A percentile compares a stretch with the other conserved stretches of the same genome.
phyloP scores from a whole-genome alignment of 2,329 filamentous ascomycete species.

The Fusarium torulosum region DNA sequence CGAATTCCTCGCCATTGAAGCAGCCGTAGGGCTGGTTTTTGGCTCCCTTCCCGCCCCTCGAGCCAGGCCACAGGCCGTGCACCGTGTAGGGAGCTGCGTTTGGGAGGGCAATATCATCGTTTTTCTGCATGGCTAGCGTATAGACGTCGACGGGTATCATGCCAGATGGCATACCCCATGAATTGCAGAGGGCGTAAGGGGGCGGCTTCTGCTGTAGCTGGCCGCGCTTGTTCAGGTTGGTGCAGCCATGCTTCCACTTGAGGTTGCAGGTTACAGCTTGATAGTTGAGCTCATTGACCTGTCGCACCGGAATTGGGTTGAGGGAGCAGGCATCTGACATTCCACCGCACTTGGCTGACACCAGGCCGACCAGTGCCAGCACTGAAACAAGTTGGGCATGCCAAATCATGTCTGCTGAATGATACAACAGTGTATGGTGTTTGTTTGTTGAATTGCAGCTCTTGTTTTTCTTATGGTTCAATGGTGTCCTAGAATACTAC shows the following conservation, averaged over 20 bases:
- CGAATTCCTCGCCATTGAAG: not conserved
- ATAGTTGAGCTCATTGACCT: not conserved
- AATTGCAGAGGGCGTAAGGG: not conserved
- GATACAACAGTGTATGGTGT: not conserved
- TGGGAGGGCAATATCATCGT: rapidly evolving
- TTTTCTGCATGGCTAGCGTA: not conserved
- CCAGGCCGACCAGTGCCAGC: not conserved
- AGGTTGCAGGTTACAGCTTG: not conserved
- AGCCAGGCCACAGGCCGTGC: conserved; percentile 5
- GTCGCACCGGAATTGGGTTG: not conserved
- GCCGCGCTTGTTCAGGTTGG: not conserved
- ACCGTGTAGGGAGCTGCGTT: not conserved
- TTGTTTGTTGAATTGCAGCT: not conserved
- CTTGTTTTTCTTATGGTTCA: too few species aligned
- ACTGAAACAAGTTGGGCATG: not conserved
- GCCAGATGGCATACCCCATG: not conserved
- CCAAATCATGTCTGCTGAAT: conserved; percentile 2
- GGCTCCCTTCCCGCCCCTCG: not conserved
- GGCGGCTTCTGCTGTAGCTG: not conserved
- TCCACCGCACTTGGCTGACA: not conserved
- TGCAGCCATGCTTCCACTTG: not conserved
- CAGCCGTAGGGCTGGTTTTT: conserved; percentile 7
- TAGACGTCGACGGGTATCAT: not conserved
- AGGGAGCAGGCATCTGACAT: conserved; percentile 9
- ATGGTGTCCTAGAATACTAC: too few species aligned